Conservation (phyloP, 2,329 filamentous ascomycete genomes). For the Chaetothyriales sp. region DNA sequence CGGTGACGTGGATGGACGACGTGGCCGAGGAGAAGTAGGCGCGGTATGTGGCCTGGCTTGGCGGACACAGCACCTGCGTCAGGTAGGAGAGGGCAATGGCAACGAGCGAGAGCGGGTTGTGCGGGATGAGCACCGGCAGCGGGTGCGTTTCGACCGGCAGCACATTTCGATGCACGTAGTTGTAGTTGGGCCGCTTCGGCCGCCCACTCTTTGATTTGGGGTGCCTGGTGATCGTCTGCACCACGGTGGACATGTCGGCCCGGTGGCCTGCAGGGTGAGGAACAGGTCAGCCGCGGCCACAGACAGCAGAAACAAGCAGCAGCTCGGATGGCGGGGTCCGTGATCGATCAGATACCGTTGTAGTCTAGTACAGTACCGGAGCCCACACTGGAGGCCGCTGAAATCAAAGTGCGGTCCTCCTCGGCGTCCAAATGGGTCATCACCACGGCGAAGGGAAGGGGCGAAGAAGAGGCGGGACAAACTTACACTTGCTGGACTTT, state of each 20-base stretch:
- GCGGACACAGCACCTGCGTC: constrained; percentile 53
- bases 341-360: constrained; percentile 77
- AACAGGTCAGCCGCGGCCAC: background rate
- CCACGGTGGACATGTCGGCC: background rate
- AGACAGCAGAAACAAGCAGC: background rate
- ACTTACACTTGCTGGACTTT: background rate
- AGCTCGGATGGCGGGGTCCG: no score
- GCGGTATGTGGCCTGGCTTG: constrained; percentile 48
- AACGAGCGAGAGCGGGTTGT: constrained; percentile 78
- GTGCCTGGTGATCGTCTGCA: constrained; percentile 4
- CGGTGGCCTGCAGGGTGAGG: background rate
- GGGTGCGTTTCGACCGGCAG: constrained; percentile 71
- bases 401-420: constrained; percentile 39
- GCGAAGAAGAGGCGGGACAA: background rate
- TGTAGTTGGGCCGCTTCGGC: constrained; percentile 42
- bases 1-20: constrained; percentile 69
- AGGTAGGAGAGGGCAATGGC: constrained; percentile 67
- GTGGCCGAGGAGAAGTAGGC: constrained; percentile 73
- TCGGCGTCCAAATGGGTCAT: constrained; percentile 35
- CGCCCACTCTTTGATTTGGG: constrained; percentile 12
- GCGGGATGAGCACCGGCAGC: constrained; percentile 75
- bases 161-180: constrained; percentile 68
- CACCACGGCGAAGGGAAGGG: constrained; percentile 19
- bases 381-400: constrained; percentile 36
- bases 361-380: constrained; percentile 61